Evolutionary conservation across 2,329 filamentous ascomycete genomes (phyloP), one percentile per base, ranked within the genome.

Genomic region (Arthrobotrys iridis): DNA sequence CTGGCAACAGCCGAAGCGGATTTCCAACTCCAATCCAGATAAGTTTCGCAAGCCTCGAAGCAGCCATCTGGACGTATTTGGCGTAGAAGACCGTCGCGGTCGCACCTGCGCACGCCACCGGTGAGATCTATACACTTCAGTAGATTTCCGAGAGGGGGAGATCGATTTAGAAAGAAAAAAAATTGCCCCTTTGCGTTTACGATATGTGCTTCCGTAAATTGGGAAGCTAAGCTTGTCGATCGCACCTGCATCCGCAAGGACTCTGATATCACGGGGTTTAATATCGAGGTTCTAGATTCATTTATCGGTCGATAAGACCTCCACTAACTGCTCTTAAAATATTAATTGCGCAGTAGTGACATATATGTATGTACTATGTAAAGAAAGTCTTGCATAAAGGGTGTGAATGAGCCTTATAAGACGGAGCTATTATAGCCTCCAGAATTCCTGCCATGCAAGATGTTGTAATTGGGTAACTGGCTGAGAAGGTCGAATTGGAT

Each of bases 261-360:
- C 13, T 30, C 64, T 33, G 43, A 48, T 48, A 48, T 59, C 15
- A 75, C 41, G 30, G 28, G 55, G 63, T 35, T n/a, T 28, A 20
- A 40, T 48, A 52, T 75, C 41, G 57, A 52, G 11, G 71, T 75
- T 75, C 71, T 75, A 75, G 71, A 75, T 75, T 40, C 71, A 33
- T 55, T 40, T 63, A 37, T 63, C 55, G 48, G 57, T 37, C 57
- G 71, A 68, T 68, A 63, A 52, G 52, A 58, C 15, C 5, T 33
- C 60, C 70, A 58, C 70, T 41, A 48, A 40, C 52, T 45, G 37
- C 6, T 26, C 7, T 57, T 62, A 48, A 13, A 24, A 22, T 35
- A 30, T 33, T 66, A 55, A 60, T 37, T 52, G 58, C 24, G 45
- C 43, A 55, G 41, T 46, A 46, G 20, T 50, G 43, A 55, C 43